These are phyloP conservation scores for Neurospora discreta DNA, from an alignment of 495 filamentous ascomycete genomes.

Conservation along the genomic window DNA sequence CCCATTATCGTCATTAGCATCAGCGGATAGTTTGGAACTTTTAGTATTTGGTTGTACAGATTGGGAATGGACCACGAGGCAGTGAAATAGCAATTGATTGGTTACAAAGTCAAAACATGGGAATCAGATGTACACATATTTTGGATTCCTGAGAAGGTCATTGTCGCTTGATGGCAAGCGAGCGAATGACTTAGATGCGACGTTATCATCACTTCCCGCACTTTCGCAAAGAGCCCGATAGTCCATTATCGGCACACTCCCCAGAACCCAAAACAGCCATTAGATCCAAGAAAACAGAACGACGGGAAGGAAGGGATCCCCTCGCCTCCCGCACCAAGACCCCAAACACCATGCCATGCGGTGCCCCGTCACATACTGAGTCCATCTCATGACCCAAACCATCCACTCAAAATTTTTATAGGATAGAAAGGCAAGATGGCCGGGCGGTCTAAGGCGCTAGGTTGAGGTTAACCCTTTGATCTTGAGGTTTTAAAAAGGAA, in stretches of 20 bases:
- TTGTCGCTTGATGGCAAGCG: not conserved
- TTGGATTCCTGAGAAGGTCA: not conserved
- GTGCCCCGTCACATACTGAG: not conserved
- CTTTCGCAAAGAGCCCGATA: no score
- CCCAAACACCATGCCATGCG: no score
- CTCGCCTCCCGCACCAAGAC: not conserved
- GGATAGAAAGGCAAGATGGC: constrained; percentile 9
- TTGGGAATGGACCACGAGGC: not conserved
- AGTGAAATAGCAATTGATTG: not conserved
- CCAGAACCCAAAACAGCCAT: not conserved
- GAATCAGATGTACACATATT: not conserved
- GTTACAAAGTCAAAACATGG: not conserved
- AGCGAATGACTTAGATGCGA: not conserved
- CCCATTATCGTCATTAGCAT: not conserved
- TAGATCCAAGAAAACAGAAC: not conserved
- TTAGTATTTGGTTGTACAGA: not conserved
- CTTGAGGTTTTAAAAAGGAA: not conserved
- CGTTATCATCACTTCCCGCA: no score
- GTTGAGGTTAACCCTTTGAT: constrained; percentile 17
- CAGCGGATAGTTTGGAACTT: not conserved
- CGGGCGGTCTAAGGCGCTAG: constrained; percentile 18
- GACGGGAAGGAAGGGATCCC: not conserved
- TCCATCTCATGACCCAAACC: not conserved
- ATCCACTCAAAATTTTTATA: not conserved
- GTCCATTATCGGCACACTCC: no score